These are phyloP conservation scores for Colletotrichum melonis DNA, from an alignment of 2,329 filamentous ascomycete genomes.

Conservation along the genomic window DNA sequence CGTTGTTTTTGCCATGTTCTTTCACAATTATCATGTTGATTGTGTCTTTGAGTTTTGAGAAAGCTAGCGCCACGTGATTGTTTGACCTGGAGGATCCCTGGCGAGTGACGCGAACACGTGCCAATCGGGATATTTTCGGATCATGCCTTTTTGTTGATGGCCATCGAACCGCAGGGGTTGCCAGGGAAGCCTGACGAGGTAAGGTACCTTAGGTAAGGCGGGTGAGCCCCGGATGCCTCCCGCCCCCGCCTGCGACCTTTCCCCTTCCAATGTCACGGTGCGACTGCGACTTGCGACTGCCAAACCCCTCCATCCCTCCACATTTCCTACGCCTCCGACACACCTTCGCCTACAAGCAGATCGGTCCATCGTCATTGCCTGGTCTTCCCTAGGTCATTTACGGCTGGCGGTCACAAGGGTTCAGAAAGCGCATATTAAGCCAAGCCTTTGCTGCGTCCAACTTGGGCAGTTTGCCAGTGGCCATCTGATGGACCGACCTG, in stretches of 20 bases:
- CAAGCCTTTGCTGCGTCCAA: slow-evolving; percentile 14
- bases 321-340: slow-evolving; percentile 24
- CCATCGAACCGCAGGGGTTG: background rate
- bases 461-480: background rate
- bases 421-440: slow-evolving; percentile 4
- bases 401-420: slow-evolving; percentile 21
- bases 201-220: background rate
- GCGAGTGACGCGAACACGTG: background rate
- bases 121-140: background rate
- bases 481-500: slow-evolving; percentile 26
- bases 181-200: background rate
- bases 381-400: background rate
- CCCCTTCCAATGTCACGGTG: background rate
- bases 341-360: slow-evolving; percentile 29
- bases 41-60: background rate
- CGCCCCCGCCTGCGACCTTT: background rate
- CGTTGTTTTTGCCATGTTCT: background rate
- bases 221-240: slow-evolving; percentile 21
- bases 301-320: slow-evolving; percentile 1
- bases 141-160: too few relatives aligned
- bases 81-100: background rate
- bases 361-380: slow-evolving; percentile 25
- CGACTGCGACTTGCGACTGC: background rate
- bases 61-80: background rate
- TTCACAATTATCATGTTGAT: too few relatives aligned